Evolutionary conservation across 129 eudicot species (phyloP).

Genomic region (Centaurea solstitialis): DNA sequence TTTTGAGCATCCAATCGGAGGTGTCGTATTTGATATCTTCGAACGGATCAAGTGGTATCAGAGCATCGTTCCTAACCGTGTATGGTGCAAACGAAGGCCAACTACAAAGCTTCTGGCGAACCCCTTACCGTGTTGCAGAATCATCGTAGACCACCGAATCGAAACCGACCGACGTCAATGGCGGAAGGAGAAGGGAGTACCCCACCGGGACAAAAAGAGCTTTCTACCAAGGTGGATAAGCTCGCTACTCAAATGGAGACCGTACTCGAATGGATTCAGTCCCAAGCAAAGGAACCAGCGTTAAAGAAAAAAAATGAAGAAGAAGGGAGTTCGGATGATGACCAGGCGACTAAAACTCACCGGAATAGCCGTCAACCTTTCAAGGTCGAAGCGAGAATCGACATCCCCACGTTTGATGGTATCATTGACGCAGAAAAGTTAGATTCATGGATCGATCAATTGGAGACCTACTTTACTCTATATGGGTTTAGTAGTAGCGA

Average conservation of each 20-base stretch:
- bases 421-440: neutral
- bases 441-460: neutral
- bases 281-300: neutral
- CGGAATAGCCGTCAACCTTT: neutral
- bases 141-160: neutral
- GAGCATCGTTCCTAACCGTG: neutral
- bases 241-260: neutral
- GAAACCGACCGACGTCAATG: neutral
- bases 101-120: neutral
- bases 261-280: neutral
- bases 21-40: neutral
- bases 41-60: slow-evolving; percentile 9
- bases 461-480: neutral
- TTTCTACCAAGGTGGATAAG: neutral
- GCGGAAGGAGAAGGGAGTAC: neutral
- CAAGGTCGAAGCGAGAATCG: neutral
- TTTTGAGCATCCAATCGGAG: too few relatives aligned
- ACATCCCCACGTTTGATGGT: neutral
- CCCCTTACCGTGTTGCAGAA: neutral
- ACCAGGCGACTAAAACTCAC: too few relatives aligned
- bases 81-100: neutral
- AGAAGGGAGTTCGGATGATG: neutral
- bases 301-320: neutral
- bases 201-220: neutral
- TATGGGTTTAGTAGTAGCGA: neutral